Evolutionary conservation across 805 yeast genomes (phyloP).

Genomic region (Kluyveromyces dobzhanskii): DNA sequence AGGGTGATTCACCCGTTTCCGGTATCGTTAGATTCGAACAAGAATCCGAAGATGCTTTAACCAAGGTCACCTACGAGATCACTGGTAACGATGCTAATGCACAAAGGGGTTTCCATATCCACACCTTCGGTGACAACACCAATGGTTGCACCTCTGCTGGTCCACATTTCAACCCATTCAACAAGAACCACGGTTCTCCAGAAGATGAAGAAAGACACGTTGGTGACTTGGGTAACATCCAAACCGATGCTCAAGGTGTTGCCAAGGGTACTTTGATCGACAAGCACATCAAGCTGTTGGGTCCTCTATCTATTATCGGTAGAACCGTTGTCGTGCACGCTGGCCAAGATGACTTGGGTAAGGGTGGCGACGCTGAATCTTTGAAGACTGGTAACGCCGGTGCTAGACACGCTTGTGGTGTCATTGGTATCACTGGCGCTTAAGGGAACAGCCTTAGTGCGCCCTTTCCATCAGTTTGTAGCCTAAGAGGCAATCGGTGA

Average conservation of each 20-base stretch:
- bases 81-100: conserved; percentile 84
- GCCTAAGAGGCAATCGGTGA: too few relatives aligned
- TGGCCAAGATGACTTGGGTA: conserved; percentile 90
- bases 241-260: conserved; percentile 78
- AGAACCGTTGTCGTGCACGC: conserved; percentile 93
- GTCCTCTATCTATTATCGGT: conserved; percentile 83
- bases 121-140: conserved; percentile 92
- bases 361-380: conserved; percentile 87
- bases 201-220: conserved; percentile 38
- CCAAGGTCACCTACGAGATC: conserved; percentile 82
- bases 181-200: conserved; percentile 88
- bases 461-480: too few relatives aligned
- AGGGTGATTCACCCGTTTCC: conserved; percentile 87
- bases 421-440: conserved; percentile 52
- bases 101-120: conserved; percentile 94
- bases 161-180: conserved; percentile 92
- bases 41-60: conserved; percentile 66
- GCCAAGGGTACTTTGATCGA: conserved; percentile 89
- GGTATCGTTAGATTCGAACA: conserved; percentile 90
- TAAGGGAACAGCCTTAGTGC: neutral
- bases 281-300: conserved; percentile 66
- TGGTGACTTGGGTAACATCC: conserved; percentile 94
- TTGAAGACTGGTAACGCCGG: conserved; percentile 97
- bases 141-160: conserved; percentile 99
- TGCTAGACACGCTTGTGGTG: conserved; percentile 98